phyloP scores from a whole-genome alignment of 2,329 filamentous ascomycete species.

The Ceratocystis cacaofunesta region DNA sequence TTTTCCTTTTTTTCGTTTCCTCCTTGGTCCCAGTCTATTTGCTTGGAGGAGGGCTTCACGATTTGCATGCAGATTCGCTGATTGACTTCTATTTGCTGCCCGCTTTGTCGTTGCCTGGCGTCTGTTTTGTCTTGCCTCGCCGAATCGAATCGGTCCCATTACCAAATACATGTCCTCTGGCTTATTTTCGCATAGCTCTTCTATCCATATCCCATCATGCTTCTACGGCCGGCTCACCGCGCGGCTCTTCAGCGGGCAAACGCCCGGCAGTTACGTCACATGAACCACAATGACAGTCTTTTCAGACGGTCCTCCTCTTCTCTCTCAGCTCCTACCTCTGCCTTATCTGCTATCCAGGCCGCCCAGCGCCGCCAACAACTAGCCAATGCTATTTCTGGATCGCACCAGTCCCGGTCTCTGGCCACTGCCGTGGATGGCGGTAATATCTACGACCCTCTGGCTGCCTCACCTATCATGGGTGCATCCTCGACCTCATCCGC shows the following conservation, averaged over 20 bases:
- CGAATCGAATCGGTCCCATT: background rate
- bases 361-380: constrained; percentile 8
- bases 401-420: constrained; percentile 22
- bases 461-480: constrained; percentile 11
- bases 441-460: constrained; percentile 19
- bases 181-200: background rate
- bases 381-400: background rate
- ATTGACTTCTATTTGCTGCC: background rate
- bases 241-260: constrained; percentile 15
- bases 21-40: background rate
- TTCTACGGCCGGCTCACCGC: constrained; percentile 24
- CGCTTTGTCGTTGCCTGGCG: background rate
- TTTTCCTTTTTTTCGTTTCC: constrained; percentile 20
- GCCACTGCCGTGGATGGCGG: constrained; percentile 31
- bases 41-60: background rate
- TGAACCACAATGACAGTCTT: background rate
- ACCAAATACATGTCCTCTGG: background rate
- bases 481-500: constrained; percentile 20
- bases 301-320: constrained; percentile 8
- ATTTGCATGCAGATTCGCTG: no score
- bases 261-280: constrained; percentile 3
- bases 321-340: background rate
- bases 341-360: constrained; percentile 3
- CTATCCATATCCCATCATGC: constrained; percentile 22
- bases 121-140: background rate